These are phyloP conservation scores for Limnomonas spitsbergensis DNA, from an alignment of 139 green algal species.

Conservation along the genomic window DNA sequence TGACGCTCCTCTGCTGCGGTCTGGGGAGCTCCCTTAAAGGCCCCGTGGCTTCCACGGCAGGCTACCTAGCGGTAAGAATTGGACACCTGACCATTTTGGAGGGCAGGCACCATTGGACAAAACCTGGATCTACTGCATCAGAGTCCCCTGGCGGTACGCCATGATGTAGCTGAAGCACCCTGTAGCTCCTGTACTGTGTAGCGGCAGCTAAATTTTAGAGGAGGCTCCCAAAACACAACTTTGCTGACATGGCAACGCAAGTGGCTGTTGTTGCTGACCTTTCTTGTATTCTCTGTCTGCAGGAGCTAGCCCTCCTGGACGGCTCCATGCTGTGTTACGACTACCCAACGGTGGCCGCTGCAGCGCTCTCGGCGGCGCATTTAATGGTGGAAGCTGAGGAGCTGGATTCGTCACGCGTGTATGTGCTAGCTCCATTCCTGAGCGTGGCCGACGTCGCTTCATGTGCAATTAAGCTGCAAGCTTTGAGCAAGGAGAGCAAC, in stretches of 20 bases:
- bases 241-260: too few relatives aligned
- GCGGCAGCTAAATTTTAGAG: too few relatives aligned
- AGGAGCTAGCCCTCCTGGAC: constrained; percentile 41
- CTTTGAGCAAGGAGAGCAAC: background rate
- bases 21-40: background rate
- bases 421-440: constrained; percentile 13
- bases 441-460: background rate
- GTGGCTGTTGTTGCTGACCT: background rate
- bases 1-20: constrained; percentile 25
- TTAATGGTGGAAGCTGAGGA: background rate
- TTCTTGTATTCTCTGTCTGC: background rate
- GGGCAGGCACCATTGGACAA: background rate
- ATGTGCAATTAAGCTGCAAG: too few relatives aligned
- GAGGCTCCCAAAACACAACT: too few relatives aligned
- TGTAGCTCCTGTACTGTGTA: too few relatives aligned
- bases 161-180: too few relatives aligned
- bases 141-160: too few relatives aligned
- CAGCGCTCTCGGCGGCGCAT: constrained; percentile 21
- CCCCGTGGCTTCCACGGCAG: too few relatives aligned
- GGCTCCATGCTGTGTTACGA: constrained; percentile 27
- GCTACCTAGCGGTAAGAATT: background rate
- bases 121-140: too few relatives aligned
- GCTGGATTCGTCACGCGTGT: background rate
- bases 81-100: background rate
- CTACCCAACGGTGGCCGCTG: constrained; percentile 32